Evolutionary conservation across 176 grass and related monocot species (phyloP), one percentile per base, ranked within the genome.

Genomic region (Avena atlantica): DNA sequence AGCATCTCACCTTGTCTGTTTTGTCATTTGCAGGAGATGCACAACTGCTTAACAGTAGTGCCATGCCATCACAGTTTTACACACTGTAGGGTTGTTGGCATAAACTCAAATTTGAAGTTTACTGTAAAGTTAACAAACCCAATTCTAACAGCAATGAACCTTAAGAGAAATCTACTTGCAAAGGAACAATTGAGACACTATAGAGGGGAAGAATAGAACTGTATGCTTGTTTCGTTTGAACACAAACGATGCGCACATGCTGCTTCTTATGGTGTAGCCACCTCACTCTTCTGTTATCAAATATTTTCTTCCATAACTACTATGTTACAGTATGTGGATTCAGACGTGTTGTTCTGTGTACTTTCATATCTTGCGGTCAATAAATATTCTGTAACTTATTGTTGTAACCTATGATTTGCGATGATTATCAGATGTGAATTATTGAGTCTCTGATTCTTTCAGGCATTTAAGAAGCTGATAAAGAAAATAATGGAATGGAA

Each of bases 391-490:
- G 61, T 77, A 62, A 65, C 49, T 8, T 45, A 31, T 76, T 57
- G 67, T 58, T 58, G 68, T 31, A 31, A 76, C 17, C 45, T 69
- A 68, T 24, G 77, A 76, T 80, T 29, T 59, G 56, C 74, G 24
- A 58, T 20, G 57, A 60, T 23, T 37, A 27, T 81, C 49, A 23
- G 40, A 57, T 83, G 67, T 70, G 13, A 25, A 56, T 23, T 57
- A 84, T 74, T 74, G 40, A 74, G 49, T 42, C 19, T 9, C 20
- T 85, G 9, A 76, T 81, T 81, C 49, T 81, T 86, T 68, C 79
- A 89, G 83, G 88, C 70, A 69, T 89, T 89, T 89, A 50, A 81
- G 70, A 86, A 77, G 60, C 13, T 90, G 61, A 44, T 82, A 62
- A 61, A 86, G 51, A 52, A 90, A 78, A 61, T 71, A 45, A 82